These are phyloP conservation scores for Acanthamoeba castellanii DNA, from an alignment of 208 protist species.

Conservation along the genomic window DNA sequence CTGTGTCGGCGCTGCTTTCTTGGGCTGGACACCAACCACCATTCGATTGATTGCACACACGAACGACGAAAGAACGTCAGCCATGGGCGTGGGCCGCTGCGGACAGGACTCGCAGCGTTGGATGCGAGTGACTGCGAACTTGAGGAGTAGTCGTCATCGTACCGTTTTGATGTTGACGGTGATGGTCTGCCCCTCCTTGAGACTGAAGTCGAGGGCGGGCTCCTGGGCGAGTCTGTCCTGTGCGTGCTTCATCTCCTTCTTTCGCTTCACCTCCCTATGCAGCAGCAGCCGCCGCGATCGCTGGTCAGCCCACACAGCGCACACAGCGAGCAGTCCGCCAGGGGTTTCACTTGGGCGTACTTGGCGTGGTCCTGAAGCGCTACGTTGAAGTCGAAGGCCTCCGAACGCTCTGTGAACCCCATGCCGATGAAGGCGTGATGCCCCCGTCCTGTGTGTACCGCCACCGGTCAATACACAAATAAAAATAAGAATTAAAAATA, in stretches of 20 bases:
- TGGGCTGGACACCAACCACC: background rate
- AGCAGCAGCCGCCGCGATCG: too few relatives aligned
- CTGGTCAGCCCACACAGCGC: too few relatives aligned
- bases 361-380: slow-evolving; percentile 73
- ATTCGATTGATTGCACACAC: too few relatives aligned
- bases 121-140: background rate
- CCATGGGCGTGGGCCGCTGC: too few relatives aligned
- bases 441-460: background rate
- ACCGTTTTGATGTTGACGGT: slow-evolving; percentile 64
- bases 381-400: slow-evolving; percentile 78
- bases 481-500: background rate
- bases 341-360: background rate
- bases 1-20: background rate
- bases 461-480: too few relatives aligned
- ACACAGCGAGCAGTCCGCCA: too few relatives aligned
- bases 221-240: slow-evolving; percentile 34
- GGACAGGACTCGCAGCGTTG: too few relatives aligned
- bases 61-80: too few relatives aligned
- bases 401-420: slow-evolving; percentile 69
- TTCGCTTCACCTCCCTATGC: slow-evolving; percentile 60
- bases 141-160: background rate
- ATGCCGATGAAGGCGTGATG: slow-evolving; percentile 76
- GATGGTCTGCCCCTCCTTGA: slow-evolving; percentile 66
- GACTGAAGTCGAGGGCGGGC: slow-evolving; percentile 35
- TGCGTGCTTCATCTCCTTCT: slow-evolving; percentile 5